Conservation (phyloP, 495 filamentous ascomycete species). For the Hypoxylon fragiforme region DNA sequence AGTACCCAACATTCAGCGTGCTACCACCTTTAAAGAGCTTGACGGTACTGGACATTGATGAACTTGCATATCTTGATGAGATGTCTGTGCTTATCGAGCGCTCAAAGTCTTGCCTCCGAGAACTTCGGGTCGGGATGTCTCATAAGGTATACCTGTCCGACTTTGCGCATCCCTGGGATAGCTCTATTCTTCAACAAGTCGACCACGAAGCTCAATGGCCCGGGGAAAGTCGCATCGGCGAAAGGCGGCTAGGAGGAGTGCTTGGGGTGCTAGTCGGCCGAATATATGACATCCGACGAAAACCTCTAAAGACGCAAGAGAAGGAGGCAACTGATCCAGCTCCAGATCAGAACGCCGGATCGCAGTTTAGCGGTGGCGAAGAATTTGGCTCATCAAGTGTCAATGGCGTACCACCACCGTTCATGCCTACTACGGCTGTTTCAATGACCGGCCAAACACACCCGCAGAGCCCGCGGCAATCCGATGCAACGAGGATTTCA, state of each 20-base stretch:
- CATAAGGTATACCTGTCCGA: slow-evolving; percentile 55
- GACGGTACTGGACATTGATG: slow-evolving; percentile 86
- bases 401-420: neutral
- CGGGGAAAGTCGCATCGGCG: slow-evolving; percentile 51
- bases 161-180: slow-evolving; percentile 68
- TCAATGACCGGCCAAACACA: slow-evolving; percentile 4
- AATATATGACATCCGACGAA: slow-evolving; percentile 61
- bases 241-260: slow-evolving; percentile 65
- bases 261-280: slow-evolving; percentile 70
- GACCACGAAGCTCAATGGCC: slow-evolving; percentile 58
- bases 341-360: slow-evolving; percentile 1
- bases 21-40: slow-evolving; percentile 80
- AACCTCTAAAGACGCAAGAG: slow-evolving; percentile 9
- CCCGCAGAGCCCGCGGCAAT: slow-evolving; percentile 4
- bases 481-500: neutral
- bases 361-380: slow-evolving; percentile 17
- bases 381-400: slow-evolving; percentile 17
- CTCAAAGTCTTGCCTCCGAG: slow-evolving; percentile 67
- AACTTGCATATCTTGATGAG: slow-evolving; percentile 85
- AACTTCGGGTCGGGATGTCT: slow-evolving; percentile 81
- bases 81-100: slow-evolving; percentile 79
- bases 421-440: neutral
- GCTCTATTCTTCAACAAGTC: slow-evolving; percentile 57
- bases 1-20: slow-evolving; percentile 85
- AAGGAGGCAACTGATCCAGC: neutral